Evolutionary conservation across 2,329 filamentous ascomycete genomes (phyloP).

Genomic region (Penicillium sp.): DNA sequence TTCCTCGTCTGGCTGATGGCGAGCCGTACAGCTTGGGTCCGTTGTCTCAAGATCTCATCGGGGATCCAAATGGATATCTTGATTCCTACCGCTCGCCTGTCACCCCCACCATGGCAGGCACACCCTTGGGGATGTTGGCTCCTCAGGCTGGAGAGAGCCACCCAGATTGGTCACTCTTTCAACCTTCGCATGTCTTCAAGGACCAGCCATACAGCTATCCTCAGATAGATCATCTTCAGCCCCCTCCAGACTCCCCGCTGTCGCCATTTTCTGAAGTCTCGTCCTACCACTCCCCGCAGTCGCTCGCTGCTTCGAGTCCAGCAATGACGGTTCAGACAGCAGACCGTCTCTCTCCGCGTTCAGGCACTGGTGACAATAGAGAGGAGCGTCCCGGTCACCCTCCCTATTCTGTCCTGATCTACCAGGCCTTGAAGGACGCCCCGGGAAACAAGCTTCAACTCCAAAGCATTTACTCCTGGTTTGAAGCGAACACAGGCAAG

Average conservation of each 20-base stretch:
- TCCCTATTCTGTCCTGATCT: constrained; percentile 81
- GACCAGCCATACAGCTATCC: not conserved
- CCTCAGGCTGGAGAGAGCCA: not conserved
- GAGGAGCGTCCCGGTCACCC: constrained; percentile 47
- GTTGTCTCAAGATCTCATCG: not conserved
- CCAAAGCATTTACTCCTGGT: constrained; percentile 89
- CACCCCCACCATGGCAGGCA: not conserved
- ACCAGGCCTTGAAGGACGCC: constrained; percentile 67
- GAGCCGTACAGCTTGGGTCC: constrained; percentile 4
- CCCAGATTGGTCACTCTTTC: not conserved
- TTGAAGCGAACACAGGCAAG: constrained; percentile 76
- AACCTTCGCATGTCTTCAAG: not conserved
- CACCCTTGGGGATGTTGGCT: not conserved
- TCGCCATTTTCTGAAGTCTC: constrained; percentile 24
- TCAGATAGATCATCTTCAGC: constrained; percentile 6
- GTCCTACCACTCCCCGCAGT: constrained; percentile 20
- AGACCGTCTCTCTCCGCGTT: constrained; percentile 26
- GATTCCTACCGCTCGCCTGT: not conserved
- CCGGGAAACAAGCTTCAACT: constrained; percentile 70
- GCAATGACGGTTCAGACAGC: constrained; percentile 1
- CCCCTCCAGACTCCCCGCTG: constrained; percentile 8
- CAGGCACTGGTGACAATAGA: constrained; percentile 14
- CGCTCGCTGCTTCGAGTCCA: constrained; percentile 6
- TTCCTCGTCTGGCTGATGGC: not conserved
- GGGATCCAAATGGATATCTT: not conserved